Conservation (phyloP, 306 rosid genomes). For the Hippophae rhamnoides region DNA sequence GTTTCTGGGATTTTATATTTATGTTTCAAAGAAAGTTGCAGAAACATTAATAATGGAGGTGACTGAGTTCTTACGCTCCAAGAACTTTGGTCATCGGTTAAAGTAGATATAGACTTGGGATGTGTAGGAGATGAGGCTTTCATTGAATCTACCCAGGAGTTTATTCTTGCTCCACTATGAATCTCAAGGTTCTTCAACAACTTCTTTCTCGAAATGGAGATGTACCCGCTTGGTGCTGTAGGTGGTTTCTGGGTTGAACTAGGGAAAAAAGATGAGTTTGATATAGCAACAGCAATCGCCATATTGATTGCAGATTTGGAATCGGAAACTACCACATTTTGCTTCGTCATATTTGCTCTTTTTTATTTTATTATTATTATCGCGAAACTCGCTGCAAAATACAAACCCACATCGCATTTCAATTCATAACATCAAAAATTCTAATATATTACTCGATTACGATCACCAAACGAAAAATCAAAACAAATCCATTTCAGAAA, state of each 20-base stretch:
- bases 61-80: constrained; percentile 52
- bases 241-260: constrained; percentile 48
- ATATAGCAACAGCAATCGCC: constrained; percentile 23
- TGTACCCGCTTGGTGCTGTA: constrained; percentile 37
- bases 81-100: constrained; percentile 40
- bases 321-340: constrained; percentile 52
- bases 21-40: neutral
- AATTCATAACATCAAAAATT: no score
- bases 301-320: constrained; percentile 29
- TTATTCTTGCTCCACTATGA: constrained; percentile 60
- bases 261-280: constrained; percentile 31
- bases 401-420: neutral
- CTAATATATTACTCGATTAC: no score
- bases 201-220: constrained; percentile 50
- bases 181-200: constrained; percentile 55
- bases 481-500: no score
- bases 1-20: neutral
- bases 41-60: neutral
- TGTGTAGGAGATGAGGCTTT: constrained; percentile 84
- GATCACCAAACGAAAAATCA: no score
- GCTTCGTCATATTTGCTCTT: constrained; percentile 54
- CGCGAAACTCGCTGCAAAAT: constrained; percentile 18
- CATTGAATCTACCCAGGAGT: constrained; percentile 80
- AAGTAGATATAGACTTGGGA: constrained; percentile 40
- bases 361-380: no score